These are phyloP conservation scores for Euphorbia pulcherrima DNA, from an alignment of 345 rosid genomes.

Conservation along the genomic window DNA sequence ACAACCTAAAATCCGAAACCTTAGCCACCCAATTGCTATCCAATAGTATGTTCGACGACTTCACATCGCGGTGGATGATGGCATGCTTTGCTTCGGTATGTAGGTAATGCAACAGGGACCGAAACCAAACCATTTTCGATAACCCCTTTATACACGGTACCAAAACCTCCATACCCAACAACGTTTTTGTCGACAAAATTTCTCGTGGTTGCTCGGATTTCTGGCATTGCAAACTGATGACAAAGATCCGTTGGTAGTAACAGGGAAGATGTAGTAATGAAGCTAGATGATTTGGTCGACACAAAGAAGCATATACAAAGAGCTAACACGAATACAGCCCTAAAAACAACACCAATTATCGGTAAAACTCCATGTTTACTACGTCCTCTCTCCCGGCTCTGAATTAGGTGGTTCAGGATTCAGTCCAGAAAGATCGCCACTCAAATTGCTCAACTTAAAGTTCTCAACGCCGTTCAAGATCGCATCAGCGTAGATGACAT, in stretches of 20 bases:
- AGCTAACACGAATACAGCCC: background rate
- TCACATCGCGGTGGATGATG: no score
- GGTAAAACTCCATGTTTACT: background rate
- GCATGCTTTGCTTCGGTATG: constrained; percentile 30
- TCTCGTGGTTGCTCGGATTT: constrained; percentile 29
- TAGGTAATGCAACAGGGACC: constrained; percentile 23
- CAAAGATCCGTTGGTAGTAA: constrained; percentile 26
- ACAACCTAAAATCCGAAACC: constrained; percentile 52
- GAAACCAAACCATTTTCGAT: constrained; percentile 15
- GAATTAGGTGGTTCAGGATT: no score
- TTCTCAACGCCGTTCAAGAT: constrained; percentile 42
- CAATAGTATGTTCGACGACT: constrained; percentile 45
- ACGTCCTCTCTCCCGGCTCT: background rate
- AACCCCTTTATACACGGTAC: constrained; percentile 32
- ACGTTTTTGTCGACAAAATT: constrained; percentile 20
- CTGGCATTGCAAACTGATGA: constrained; percentile 29
- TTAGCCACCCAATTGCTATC: constrained; percentile 50
- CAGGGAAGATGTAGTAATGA: background rate
- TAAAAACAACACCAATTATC: constrained; percentile 2
- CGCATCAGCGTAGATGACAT: constrained; percentile 13
- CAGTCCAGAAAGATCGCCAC: no score
- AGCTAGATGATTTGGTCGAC: background rate
- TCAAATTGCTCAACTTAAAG: constrained; percentile 25
- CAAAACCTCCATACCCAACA: constrained; percentile 38
- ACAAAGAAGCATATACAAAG: constrained; percentile 14